Evolutionary conservation across 2,329 filamentous ascomycete species (phyloP).

Genomic region (Xylaria multiplex): DNA sequence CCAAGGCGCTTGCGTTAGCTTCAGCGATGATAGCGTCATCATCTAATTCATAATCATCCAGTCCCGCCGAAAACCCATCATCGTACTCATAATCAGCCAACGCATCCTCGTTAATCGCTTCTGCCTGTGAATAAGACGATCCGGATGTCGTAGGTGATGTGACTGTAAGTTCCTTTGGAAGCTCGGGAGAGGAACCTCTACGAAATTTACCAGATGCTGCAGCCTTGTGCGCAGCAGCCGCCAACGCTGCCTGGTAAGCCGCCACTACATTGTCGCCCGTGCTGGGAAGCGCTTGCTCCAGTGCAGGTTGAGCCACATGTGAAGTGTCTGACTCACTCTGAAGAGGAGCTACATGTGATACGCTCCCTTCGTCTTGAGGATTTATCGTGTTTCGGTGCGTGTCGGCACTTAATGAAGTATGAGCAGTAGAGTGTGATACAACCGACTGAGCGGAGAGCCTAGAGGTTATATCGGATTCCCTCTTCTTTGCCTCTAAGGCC

Average conservation of each 20-base stretch:
- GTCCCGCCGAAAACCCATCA: conserved; percentile 58
- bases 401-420: conserved; percentile 60
- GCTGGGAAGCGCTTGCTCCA: conserved; percentile 32
- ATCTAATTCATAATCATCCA: conserved; percentile 74
- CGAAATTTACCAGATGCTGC: conserved; percentile 79
- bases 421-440: conserved; percentile 60
- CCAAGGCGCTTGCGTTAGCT: conserved; percentile 91
- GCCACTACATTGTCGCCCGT: conserved; percentile 52
- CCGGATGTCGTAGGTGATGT: conserved; percentile 51
- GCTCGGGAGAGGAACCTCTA: conserved; percentile 62
- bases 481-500: conserved; percentile 51
- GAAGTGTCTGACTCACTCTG: conserved; percentile 28
- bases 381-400: conserved; percentile 40
- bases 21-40: conserved; percentile 94
- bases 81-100: conserved; percentile 63
- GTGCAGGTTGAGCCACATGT: conserved; percentile 33
- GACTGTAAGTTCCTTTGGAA: conserved; percentile 50
- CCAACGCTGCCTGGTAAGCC: conserved; percentile 85
- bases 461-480: conserved; percentile 60
- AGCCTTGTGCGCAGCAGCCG: conserved; percentile 81
- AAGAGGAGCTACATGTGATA: conserved; percentile 24
- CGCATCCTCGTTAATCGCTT: conserved; percentile 39
- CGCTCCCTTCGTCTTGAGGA: conserved; percentile 31
- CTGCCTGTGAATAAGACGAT: conserved; percentile 42
- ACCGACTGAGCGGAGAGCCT: conserved; percentile 57